Percentiles rank a stretch among this genome's conserved stretches.
Evolutionary conservation across 805 yeast genomes (phyloP).

Genomic region (Nakazawaea wickerhamii): DNA sequence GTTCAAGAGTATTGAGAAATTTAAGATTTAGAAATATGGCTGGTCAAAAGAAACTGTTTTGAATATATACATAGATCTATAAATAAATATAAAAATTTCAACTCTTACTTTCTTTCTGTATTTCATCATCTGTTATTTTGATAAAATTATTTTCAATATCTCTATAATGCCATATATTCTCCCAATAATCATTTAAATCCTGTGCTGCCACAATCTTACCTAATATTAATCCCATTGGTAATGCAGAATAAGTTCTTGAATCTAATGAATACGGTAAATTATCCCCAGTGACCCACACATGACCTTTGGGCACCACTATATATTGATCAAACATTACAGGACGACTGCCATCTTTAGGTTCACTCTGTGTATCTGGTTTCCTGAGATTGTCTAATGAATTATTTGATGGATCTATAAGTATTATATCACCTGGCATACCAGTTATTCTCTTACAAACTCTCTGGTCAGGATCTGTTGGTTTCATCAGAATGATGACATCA

Average conservation of each 20-base stretch:
- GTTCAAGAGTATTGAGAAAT: conserved; percentile 57
- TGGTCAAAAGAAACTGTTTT: conserved; percentile 20
- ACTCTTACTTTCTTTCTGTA: background rate
- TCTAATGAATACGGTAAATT: conserved; percentile 83
- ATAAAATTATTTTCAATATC: conserved; percentile 47
- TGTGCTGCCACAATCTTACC: conserved; percentile 82
- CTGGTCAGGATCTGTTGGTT: conserved; percentile 83
- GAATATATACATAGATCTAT: conserved; percentile 11
- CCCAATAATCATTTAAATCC: conserved; percentile 41
- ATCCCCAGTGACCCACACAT: conserved; percentile 97
- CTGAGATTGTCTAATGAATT: conserved; percentile 33
- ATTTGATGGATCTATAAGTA: conserved; percentile 74
- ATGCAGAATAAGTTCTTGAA: conserved; percentile 81
- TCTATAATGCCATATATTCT: conserved; percentile 45
- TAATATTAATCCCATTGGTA: conserved; percentile 82
- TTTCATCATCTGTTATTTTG: conserved; percentile 23
- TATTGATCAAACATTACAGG: conserved; percentile 39
- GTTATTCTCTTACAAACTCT: conserved; percentile 90
- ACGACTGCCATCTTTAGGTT: conserved; percentile 15
- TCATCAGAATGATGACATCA: conserved; percentile 80
- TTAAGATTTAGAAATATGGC: conserved; percentile 24
- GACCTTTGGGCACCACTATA: conserved; percentile 86
- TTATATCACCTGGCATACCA: conserved; percentile 93
- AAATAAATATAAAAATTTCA: too few species aligned
- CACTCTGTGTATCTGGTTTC: background rate